phyloP scores from a whole-genome alignment of 139 green algal genomes.

The Closterium sp. region DNA sequence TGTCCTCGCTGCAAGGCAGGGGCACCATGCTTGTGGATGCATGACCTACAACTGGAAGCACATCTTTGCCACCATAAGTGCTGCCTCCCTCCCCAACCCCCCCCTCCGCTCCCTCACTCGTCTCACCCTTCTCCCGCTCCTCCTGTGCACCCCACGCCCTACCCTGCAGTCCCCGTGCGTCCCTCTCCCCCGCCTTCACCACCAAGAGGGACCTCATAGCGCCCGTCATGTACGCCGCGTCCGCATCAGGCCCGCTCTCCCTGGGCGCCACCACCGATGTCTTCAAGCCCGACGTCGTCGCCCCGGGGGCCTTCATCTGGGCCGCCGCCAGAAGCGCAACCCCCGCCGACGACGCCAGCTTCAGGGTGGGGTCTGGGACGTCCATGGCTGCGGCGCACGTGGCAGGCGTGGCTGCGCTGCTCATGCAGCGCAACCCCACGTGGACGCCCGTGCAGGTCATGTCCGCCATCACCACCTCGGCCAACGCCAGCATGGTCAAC shows the following conservation, averaged over 20 bases:
- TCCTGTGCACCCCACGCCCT: too few relatives aligned
- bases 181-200: neutral
- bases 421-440: neutral
- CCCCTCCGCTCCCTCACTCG: too few relatives aligned
- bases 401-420: neutral
- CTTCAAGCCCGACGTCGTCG: neutral
- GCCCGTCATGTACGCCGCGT: neutral
- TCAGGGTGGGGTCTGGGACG: neutral
- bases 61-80: too few relatives aligned
- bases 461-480: neutral
- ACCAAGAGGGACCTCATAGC: neutral
- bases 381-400: neutral
- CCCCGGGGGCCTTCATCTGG: neutral
- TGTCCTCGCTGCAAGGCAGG: too few relatives aligned
- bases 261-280: neutral
- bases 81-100: too few relatives aligned
- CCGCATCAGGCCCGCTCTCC: neutral
- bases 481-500: neutral
- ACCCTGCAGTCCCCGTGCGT: neutral
- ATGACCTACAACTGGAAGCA: too few relatives aligned
- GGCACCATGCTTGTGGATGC: too few relatives aligned
- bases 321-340: neutral
- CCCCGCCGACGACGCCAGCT: neutral
- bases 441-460: neutral
- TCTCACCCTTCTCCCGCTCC: neutral